A percentile compares a stretch with the other conserved stretches of the same genome.
Evolutionary conservation across 805 yeast species (phyloP).

Genomic region (Kazachstania viticola): DNA sequence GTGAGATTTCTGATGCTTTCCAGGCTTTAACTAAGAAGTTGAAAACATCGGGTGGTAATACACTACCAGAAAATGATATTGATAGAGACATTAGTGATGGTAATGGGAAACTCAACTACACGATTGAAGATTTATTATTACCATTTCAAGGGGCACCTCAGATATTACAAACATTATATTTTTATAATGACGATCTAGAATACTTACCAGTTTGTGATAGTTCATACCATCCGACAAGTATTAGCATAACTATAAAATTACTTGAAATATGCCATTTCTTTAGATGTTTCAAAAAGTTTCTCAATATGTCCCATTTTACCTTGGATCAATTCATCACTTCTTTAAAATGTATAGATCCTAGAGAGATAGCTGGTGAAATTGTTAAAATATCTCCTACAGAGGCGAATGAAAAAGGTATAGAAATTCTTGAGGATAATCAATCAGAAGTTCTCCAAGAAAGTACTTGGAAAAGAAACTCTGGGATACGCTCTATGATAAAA

Average conservation of each 20-base stretch:
- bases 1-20: too few relatives aligned
- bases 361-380: conserved; percentile 13
- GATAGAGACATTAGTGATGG: too few relatives aligned
- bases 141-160: conserved; percentile 15
- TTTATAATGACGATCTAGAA: conserved; percentile 10
- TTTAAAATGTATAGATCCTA: conserved; percentile 17
- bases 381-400: conserved; percentile 5
- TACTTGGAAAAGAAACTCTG: conserved; percentile 6
- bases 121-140: conserved; percentile 9
- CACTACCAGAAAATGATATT: background rate
- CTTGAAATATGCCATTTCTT: conserved; percentile 17
- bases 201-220: too few relatives aligned
- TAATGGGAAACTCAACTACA: too few relatives aligned
- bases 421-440: background rate
- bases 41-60: conserved; percentile 1
- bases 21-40: background rate
- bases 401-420: conserved; percentile 2
- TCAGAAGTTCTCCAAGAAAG: conserved; percentile 1
- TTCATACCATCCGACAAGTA: too few relatives aligned
- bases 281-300: conserved; percentile 10
- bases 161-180: conserved; percentile 5
- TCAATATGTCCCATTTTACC: conserved; percentile 12
- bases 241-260: too few relatives aligned
- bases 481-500: conserved; percentile 7
- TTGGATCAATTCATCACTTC: conserved; percentile 18